Conservation (phyloP, 805 yeast species). For the Candida chauliodis region DNA sequence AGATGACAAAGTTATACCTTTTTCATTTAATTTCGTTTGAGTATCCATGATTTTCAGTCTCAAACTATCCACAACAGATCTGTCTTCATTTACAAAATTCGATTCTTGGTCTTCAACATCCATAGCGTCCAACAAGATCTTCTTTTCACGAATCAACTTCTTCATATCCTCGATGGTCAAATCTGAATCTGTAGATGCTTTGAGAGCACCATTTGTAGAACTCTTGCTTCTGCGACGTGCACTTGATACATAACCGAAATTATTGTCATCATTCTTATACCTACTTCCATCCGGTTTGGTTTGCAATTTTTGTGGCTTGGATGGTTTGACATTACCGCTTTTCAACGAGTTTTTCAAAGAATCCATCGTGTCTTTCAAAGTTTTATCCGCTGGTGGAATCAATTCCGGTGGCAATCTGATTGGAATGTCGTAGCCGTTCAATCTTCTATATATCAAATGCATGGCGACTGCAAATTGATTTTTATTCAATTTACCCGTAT, state of each 20-base stretch:
- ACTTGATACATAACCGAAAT: constrained; percentile 64
- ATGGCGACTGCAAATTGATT: constrained; percentile 96
- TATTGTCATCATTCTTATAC: constrained; percentile 71
- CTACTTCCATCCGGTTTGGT: constrained; percentile 26
- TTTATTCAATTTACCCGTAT: constrained; percentile 76
- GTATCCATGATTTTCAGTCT: constrained; percentile 54
- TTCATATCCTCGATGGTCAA: constrained; percentile 53
- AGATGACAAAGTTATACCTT: constrained; percentile 28
- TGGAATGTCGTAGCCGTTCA: constrained; percentile 89
- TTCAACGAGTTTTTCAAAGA: constrained; percentile 66
- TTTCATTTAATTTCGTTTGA: constrained; percentile 36
- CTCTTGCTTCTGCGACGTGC: constrained; percentile 52
- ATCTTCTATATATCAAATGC: constrained; percentile 89
- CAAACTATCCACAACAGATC: constrained; percentile 58
- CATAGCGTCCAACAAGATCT: constrained; percentile 64
- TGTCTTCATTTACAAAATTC: constrained; percentile 28
- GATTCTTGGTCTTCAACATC: constrained; percentile 61
- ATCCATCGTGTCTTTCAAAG: constrained; percentile 66
- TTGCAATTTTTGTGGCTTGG: constrained; percentile 11
- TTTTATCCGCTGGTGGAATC: constrained; percentile 79
- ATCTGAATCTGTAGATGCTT: constrained; percentile 27
- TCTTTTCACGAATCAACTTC: constrained; percentile 67
- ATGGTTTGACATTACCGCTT: constrained; percentile 28
- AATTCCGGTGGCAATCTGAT: constrained; percentile 79
- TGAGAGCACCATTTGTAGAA: constrained; percentile 15